These are phyloP conservation scores for Prunus mongolica DNA, from an alignment of 306 rosid genomes.

Conservation along the genomic window DNA sequence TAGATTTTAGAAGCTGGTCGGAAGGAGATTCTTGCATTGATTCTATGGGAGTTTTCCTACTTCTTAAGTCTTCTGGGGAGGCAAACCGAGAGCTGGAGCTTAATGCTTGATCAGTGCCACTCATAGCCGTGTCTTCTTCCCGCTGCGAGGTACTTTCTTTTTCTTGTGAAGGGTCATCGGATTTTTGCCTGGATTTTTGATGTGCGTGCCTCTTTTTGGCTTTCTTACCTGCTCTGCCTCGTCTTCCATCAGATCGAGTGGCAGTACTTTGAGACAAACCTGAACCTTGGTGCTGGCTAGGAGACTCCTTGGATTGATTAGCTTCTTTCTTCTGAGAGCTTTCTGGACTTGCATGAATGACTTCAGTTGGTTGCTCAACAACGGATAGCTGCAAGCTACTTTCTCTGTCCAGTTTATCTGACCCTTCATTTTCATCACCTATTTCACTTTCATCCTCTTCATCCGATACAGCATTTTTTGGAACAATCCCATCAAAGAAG, in stretches of 20 bases:
- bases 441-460: conserved; percentile 62
- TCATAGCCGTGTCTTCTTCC: conserved; percentile 85
- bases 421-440: conserved; percentile 61
- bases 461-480: conserved; percentile 71
- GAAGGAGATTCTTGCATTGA: conserved; percentile 63
- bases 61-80: conserved; percentile 75
- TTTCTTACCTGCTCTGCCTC: conserved; percentile 87
- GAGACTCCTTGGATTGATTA: conserved; percentile 48
- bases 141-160: conserved; percentile 71
- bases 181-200: conserved; percentile 69
- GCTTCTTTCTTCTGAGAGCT: conserved; percentile 62
- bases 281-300: conserved; percentile 62
- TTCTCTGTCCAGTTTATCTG: conserved; percentile 53
- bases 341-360: conserved; percentile 47
- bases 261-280: conserved; percentile 61
- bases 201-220: conserved; percentile 86
- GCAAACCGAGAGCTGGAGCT: conserved; percentile 75
- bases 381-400: conserved; percentile 48
- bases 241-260: conserved; percentile 73
- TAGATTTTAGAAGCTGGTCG: conserved; percentile 46
- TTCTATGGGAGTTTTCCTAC: conserved; percentile 75
- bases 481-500: conserved; percentile 78
- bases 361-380: conserved; percentile 57
- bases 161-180: conserved; percentile 57
- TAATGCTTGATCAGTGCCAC: conserved; percentile 89